A percentile compares a stretch with the other conserved stretches of the same genome.
phyloP scores from a whole-genome alignment of 495 filamentous ascomycete species.

The Trichoderma virens region DNA sequence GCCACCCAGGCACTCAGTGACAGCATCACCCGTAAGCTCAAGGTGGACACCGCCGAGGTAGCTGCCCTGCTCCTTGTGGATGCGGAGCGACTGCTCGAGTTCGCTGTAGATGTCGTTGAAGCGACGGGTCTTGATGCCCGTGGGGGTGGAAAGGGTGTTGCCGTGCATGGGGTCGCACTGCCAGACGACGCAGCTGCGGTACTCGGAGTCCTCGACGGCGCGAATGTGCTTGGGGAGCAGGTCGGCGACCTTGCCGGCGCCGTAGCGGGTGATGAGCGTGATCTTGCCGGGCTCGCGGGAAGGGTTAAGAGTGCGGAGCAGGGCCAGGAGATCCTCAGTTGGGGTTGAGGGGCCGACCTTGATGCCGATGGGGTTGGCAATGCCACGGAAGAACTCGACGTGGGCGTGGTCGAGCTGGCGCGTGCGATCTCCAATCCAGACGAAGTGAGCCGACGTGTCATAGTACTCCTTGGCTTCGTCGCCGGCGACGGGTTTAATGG shows the following conservation, averaged over 20 bases:
- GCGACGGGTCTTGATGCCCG: conserved; percentile 78
- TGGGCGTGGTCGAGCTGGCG: conserved; percentile 87
- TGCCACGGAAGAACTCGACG: conserved; percentile 93
- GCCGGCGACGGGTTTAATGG: not conserved
- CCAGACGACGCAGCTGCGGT: conserved; percentile 79
- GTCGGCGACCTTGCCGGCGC: conserved; percentile 58
- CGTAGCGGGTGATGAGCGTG: conserved; percentile 93
- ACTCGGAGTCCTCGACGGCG: conserved; percentile 63
- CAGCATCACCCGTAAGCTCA: conserved; percentile 89
- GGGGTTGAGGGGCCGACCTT: conserved; percentile 88
- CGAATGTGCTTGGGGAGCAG: conserved; percentile 77
- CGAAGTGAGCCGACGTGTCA: conserved; percentile 91
- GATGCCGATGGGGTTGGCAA: conserved; percentile 91
- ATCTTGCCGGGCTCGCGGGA: conserved; percentile 76
- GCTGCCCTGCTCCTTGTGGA: conserved; percentile 74
- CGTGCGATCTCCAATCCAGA: conserved; percentile 97
- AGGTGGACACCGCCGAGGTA: conserved; percentile 92
- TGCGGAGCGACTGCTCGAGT: conserved; percentile 65
- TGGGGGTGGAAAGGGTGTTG: conserved; percentile 61
- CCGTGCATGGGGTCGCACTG: conserved; percentile 99
- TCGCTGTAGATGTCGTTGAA: conserved; percentile 84
- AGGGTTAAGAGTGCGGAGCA: conserved; percentile 83
- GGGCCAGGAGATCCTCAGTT: conserved; percentile 57
- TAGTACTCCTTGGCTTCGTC: conserved; percentile 51
- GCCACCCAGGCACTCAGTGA: conserved; percentile 93